phyloP scores from a whole-genome alignment of 2,329 filamentous ascomycete species.

The Zymoseptoria crescenta region DNA sequence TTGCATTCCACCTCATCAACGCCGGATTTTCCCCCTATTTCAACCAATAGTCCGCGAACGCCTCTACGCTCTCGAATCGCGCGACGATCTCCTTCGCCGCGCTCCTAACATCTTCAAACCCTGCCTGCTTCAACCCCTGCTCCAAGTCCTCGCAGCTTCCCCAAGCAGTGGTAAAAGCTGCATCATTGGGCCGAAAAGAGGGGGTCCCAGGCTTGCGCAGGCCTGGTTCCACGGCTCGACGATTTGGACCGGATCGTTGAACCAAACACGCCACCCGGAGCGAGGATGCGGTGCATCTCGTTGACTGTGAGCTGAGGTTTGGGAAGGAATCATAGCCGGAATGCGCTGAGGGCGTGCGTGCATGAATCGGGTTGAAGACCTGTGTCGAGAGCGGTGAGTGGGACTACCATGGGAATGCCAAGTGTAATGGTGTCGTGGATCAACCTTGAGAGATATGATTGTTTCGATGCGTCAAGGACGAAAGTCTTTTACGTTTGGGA shows the following conservation, averaged over 20 bases:
- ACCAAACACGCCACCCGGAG: not conserved
- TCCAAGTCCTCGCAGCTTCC: conserved; percentile 1
- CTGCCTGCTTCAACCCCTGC: conserved; percentile 1
- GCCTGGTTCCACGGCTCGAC: conserved; percentile 3
- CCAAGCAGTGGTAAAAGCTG: not conserved
- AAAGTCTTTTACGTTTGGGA: conserved; percentile 2
- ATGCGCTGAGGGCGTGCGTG: conserved; percentile 6
- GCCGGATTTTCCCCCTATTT: conserved; percentile 5
- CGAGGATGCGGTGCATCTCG: conserved; percentile 1
- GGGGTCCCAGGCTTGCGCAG: conserved; percentile 6
- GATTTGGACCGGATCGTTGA: conserved; percentile 1
- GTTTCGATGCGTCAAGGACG: conserved; percentile 3
- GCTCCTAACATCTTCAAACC: conserved; percentile 4
- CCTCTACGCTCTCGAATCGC: conserved; percentile 6
- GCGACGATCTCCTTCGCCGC: conserved; percentile 1
- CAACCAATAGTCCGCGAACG: conserved; percentile 7
- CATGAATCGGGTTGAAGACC: not conserved
- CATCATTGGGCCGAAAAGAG: not conserved
- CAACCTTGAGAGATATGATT: conserved; percentile 4
- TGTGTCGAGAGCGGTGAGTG: not conserved
- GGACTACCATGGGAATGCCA: not conserved
- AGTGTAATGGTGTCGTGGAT: not conserved
- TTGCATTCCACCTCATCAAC: conserved; percentile 2
- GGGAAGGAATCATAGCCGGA: conserved; percentile 7
- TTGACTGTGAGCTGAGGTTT: not conserved